Base-by-base conservation (phyloP, 164 flowering plant species). In the Aristolochia californica region DNA sequence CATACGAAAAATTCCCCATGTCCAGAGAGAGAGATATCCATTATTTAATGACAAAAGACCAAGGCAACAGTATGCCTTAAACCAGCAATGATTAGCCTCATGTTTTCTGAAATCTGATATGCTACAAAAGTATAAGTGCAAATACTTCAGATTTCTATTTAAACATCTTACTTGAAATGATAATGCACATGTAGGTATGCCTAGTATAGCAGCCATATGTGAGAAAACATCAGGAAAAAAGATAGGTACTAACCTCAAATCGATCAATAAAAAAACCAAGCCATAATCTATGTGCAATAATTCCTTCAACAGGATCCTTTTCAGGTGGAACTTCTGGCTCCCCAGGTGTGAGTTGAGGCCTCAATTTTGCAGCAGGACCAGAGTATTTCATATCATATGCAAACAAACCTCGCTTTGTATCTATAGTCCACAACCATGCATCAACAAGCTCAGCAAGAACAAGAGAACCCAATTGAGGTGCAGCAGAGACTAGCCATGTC, bases 381-480 rank as follows among this genome's bases (percentile, higher is more conserved):
- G 81, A 73, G 62, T 62, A 78, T 68, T 76, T 78, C 58, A 64
- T 71, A 43, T 84, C 94, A 63, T 81, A 80, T 59, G 97, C 95
- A 81, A 94, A 94, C 27, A 90, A 76, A 26, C 99, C 99, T 48
- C 95, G 78, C 66, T 90, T 90, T 43, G 94, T 94, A 70, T 94
- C 97, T 68, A 94, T 78, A 23, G 97, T 84, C 99, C 99, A 94
- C 61, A 94, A 73, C 99, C 99, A 94, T 60, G 99, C 99, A 78
- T 94, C 99, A 57, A 90, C 96, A 70, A 88, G 95, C 77, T 90
- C 99, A 5, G 97, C 88, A 68, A 94, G 96, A 50, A 94, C 87
- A 28, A 85, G 81, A 59, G 95, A 77, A 13, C 97, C 97, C 72
- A 90, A 69, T 56, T 84, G 80, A 60, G 99, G 99, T 47, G 97